phyloP scores from a whole-genome alignment of 768 basidiomycete species.

The Stropharia rugosoannulata region DNA sequence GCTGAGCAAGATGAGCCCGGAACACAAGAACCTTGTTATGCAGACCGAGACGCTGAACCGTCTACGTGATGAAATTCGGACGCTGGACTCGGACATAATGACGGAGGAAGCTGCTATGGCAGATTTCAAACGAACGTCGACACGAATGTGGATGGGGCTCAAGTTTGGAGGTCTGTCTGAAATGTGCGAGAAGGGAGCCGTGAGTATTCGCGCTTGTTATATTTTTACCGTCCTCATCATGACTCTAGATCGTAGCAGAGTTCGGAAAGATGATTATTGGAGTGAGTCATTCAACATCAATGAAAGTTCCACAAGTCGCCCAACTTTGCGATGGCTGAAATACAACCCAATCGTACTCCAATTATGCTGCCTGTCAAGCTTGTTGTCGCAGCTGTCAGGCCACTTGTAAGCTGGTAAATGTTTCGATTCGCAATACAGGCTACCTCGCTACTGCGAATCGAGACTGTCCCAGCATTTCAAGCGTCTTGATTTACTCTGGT shows the following conservation, averaged over 20 bases:
- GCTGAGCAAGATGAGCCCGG: slow-evolving; percentile 84
- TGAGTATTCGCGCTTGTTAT: slow-evolving; percentile 24
- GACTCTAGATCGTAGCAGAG: slow-evolving; percentile 48
- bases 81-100: slow-evolving; percentile 81
- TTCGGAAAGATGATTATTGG: slow-evolving; percentile 51
- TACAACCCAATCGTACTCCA: too few relatives aligned
- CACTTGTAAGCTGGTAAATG: too few relatives aligned
- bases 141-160: slow-evolving; percentile 70
- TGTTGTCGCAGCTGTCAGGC: too few relatives aligned
- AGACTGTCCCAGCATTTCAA: too few relatives aligned
- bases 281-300: slow-evolving; percentile 24
- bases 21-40: slow-evolving; percentile 76
- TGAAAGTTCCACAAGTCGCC: too few relatives aligned
- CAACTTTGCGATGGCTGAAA: too few relatives aligned
- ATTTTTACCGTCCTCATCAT: slow-evolving; percentile 1
- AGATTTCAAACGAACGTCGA: slow-evolving; percentile 77
- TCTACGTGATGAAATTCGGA: slow-evolving; percentile 73
- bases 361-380: too few relatives aligned
- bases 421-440: too few relatives aligned
- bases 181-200: slow-evolving; percentile 76
- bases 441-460: too few relatives aligned
- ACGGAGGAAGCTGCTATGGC: slow-evolving; percentile 76
- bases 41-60: slow-evolving; percentile 75
- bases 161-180: slow-evolving; percentile 90
- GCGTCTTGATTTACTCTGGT: too few relatives aligned